phyloP scores from a whole-genome alignment of 306 rosid genomes.

The Quercus variabilis region DNA sequence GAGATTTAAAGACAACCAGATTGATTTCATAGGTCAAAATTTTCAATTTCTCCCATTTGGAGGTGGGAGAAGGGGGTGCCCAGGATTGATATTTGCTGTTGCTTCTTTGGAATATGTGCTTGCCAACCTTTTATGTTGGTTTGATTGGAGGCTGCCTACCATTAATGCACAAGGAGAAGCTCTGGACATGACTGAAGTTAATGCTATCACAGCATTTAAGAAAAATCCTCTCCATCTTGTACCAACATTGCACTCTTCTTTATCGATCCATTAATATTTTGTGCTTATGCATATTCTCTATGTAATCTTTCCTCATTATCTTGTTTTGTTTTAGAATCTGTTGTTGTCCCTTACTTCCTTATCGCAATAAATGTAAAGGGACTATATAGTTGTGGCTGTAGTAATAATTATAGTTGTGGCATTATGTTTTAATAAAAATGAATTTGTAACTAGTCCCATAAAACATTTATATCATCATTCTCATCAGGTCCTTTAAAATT shows the following conservation, averaged over 20 bases:
- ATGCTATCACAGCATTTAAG: not conserved
- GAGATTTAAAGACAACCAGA: not conserved
- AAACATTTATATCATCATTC: no score
- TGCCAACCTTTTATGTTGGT: not conserved
- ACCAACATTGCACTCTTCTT: not conserved
- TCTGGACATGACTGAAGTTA: not conserved
- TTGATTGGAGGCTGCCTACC: not conserved
- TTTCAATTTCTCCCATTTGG: not conserved
- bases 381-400: no score
- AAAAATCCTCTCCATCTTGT: not conserved
- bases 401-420: no score
- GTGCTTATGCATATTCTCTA: not conserved
- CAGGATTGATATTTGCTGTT: not conserved
- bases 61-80: not conserved
- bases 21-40: conserved; percentile 20
- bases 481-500: no score
- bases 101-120: not conserved
- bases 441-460: no score
- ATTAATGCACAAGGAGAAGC: not conserved
- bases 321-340: not conserved
- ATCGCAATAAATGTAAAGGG: no score
- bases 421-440: no score
- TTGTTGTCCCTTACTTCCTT: not conserved
- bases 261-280: not conserved
- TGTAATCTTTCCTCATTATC: not conserved